Conservation (phyloP, 495 filamentous ascomycete genomes). For the Lindgomyces ingoldianus region DNA sequence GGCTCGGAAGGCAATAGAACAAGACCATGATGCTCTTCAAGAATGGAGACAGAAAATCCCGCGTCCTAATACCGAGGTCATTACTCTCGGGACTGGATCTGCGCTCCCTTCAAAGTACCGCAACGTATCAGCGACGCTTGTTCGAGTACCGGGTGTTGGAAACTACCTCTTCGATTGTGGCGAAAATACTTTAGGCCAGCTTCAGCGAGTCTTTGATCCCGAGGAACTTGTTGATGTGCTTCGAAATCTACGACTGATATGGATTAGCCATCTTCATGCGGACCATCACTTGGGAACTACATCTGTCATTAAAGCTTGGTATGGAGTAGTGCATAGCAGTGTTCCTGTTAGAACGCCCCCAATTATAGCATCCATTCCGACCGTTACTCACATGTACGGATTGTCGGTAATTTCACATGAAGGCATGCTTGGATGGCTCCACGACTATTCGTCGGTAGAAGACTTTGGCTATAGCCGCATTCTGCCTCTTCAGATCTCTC, state of each 20-base stretch:
- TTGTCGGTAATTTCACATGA: slow-evolving; percentile 63
- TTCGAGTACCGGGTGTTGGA: slow-evolving; percentile 79
- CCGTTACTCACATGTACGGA: slow-evolving; percentile 44
- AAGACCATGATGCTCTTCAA: slow-evolving; percentile 44
- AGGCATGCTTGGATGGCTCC: slow-evolving; percentile 69
- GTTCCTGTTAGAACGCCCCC: slow-evolving; percentile 21
- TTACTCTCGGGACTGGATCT: slow-evolving; percentile 87
- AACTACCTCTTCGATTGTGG: slow-evolving; percentile 88
- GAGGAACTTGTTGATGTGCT: slow-evolving; percentile 68
- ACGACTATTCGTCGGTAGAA: slow-evolving; percentile 77
- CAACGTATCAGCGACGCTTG: slow-evolving; percentile 86
- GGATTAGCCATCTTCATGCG: slow-evolving; percentile 93
- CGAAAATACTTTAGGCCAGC: slow-evolving; percentile 90
- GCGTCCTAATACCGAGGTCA: slow-evolving; percentile 74
- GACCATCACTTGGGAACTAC: slow-evolving; percentile 91
- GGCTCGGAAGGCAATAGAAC: slow-evolving; percentile 49
- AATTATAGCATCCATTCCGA: background rate
- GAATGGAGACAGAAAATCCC: slow-evolving; percentile 54
- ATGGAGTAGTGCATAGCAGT: slow-evolving; percentile 49
- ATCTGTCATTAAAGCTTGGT: slow-evolving; percentile 77
- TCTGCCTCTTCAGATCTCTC: slow-evolving; percentile 48
- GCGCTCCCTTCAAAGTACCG: slow-evolving; percentile 87
- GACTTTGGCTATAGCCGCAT: slow-evolving; percentile 68
- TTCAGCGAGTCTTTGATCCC: slow-evolving; percentile 69
- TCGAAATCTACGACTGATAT: slow-evolving; percentile 77